phyloP scores from a whole-genome alignment of 441 rosid genomes.

The Hura crepitans region DNA sequence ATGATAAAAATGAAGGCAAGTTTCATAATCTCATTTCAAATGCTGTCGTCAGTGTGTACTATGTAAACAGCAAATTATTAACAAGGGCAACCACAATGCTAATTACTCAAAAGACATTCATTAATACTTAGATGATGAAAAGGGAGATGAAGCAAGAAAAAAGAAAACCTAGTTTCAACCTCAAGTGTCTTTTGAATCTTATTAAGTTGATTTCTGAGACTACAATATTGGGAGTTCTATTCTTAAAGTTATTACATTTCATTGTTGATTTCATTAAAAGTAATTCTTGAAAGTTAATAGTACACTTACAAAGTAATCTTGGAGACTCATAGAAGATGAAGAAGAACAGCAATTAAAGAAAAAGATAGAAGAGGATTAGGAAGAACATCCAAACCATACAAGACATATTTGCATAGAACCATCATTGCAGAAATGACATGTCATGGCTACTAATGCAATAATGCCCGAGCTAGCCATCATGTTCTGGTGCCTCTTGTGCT shows the following conservation, averaged over 20 bases:
- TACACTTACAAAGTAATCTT: neutral
- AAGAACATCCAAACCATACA: neutral
- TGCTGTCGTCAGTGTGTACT: neutral
- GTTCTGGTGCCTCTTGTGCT: neutral
- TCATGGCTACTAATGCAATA: neutral
- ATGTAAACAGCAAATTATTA: neutral
- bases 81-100: neutral
- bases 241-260: neutral
- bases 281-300: neutral
- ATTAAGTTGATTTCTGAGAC: neutral
- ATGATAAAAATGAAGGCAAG: neutral
- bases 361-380: neutral
- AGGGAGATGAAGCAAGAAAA: neutral
- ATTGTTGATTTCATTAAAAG: neutral
- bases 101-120: no score
- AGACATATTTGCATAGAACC: slow-evolving; percentile 5
- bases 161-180: neutral
- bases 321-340: neutral
- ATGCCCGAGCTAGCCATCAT: neutral
- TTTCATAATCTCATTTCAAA: neutral
- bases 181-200: neutral
- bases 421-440: slow-evolving; percentile 6
- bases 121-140: neutral
- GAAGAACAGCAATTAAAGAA: neutral
- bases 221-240: neutral